A percentile compares a stretch with the other conserved stretches of the same genome.
Evolutionary conservation across 2,329 filamentous ascomycete genomes (phyloP).

Genomic region (Epichloe coenophiala): DNA sequence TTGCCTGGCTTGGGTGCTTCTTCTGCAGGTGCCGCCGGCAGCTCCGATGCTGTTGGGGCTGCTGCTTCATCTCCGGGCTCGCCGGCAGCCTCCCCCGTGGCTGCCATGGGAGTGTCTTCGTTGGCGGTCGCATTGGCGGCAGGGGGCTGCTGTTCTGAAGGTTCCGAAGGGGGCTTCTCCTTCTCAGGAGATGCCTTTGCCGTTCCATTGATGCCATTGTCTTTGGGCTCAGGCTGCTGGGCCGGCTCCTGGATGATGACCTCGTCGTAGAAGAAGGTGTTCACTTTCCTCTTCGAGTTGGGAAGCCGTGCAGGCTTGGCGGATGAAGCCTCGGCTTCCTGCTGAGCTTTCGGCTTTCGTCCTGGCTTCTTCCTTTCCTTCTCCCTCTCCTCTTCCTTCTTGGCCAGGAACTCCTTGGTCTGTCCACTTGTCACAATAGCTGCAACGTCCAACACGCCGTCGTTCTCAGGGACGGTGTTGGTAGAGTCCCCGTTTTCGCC

Average conservation of each 20-base stretch:
- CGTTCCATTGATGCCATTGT: slow-evolving; percentile 11
- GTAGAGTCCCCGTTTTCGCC: slow-evolving; percentile 20
- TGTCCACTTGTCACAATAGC: slow-evolving; percentile 71
- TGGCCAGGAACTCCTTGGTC: slow-evolving; percentile 68
- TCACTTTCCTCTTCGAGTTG: slow-evolving; percentile 57
- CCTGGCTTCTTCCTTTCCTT: slow-evolving; percentile 57
- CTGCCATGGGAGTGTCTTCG: background rate
- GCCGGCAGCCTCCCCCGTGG: background rate
- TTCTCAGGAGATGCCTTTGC: slow-evolving; percentile 8
- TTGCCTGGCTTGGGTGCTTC: slow-evolving; percentile 1
- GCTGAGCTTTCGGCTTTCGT: slow-evolving; percentile 33
- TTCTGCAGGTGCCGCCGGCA: background rate
- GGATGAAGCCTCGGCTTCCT: slow-evolving; percentile 37
- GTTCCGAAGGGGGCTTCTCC: background rate
- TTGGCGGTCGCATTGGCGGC: background rate
- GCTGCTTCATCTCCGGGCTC: slow-evolving; percentile 5
- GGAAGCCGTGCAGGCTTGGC: slow-evolving; percentile 49
- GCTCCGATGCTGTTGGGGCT: slow-evolving; percentile 3
- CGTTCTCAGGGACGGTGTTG: slow-evolving; percentile 36
- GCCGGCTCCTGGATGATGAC: slow-evolving; percentile 42
- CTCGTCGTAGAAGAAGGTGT: slow-evolving; percentile 64
- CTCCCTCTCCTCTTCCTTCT: slow-evolving; percentile 72
- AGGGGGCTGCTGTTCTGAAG: slow-evolving; percentile 2
- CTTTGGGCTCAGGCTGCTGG: slow-evolving; percentile 21
- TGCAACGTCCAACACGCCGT: slow-evolving; percentile 74